Percentiles rank a stretch among this genome's conserved stretches.
Evolutionary conservation across 305 asterid species (phyloP).

Genomic region (Andrographis paniculata): DNA sequence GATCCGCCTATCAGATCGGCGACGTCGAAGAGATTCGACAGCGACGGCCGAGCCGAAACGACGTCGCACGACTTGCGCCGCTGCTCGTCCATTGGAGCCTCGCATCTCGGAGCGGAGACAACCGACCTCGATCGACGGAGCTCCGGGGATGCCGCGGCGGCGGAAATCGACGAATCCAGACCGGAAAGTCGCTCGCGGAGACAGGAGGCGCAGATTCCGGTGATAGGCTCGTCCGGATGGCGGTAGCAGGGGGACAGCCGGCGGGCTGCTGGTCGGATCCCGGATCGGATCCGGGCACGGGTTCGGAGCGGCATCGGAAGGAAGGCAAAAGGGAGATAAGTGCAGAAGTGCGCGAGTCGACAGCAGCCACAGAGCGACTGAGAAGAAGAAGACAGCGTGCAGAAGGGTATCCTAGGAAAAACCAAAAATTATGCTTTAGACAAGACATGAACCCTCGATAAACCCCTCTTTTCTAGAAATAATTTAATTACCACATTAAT

Average conservation of each 20-base stretch:
- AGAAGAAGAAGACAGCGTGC: slow-evolving; percentile 11
- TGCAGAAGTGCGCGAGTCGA: slow-evolving; percentile 4
- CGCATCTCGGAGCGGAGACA: slow-evolving; percentile 37
- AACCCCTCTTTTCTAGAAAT: slow-evolving; percentile 12
- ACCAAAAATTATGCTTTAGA: slow-evolving; percentile 15
- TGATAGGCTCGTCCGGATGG: slow-evolving; percentile 68
- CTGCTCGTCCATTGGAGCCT: slow-evolving; percentile 44
- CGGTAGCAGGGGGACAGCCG: slow-evolving; percentile 76
- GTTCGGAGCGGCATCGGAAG: slow-evolving; percentile 39
- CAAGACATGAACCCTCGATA: slow-evolving; percentile 38
- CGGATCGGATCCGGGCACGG: slow-evolving; percentile 37
- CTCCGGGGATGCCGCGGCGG: slow-evolving; percentile 43
- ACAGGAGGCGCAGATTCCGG: slow-evolving; percentile 95
- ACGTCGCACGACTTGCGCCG: slow-evolving; percentile 86
- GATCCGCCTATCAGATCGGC: slow-evolving; percentile 50
- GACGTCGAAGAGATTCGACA: slow-evolving; percentile 50
- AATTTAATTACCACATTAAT: no score
- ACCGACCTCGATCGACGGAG: slow-evolving; percentile 86
- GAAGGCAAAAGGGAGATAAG: not conserved
- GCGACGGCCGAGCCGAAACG: slow-evolving; percentile 40
- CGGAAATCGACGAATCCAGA: slow-evolving; percentile 36
- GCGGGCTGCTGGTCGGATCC: slow-evolving; percentile 33
- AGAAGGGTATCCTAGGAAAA: slow-evolving; percentile 29
- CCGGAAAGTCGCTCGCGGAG: slow-evolving; percentile 86
- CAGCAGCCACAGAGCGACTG: not conserved